Evolutionary conservation across 345 rosid genomes (phyloP).

Genomic region (Heritiera fomes): DNA sequence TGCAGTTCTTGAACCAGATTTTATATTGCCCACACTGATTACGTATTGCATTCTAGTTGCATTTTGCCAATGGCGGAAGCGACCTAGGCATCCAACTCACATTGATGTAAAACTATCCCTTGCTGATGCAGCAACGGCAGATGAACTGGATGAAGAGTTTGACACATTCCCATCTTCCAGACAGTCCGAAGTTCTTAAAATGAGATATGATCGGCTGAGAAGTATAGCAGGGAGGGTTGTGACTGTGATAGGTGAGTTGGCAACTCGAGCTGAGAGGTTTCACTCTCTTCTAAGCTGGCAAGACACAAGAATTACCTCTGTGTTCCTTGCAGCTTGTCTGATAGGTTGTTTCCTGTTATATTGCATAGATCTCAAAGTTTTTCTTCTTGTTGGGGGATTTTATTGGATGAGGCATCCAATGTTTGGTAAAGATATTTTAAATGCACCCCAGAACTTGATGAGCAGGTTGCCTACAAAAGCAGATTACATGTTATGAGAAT

Average conservation of each 20-base stretch:
- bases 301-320: slow-evolving; percentile 36
- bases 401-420: slow-evolving; percentile 25
- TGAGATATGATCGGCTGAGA: slow-evolving; percentile 47
- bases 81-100: slow-evolving; percentile 45
- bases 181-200: slow-evolving; percentile 27
- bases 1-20: slow-evolving; percentile 18
- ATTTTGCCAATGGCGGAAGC: slow-evolving; percentile 12
- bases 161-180: slow-evolving; percentile 51
- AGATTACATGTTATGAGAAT: slow-evolving; percentile 23
- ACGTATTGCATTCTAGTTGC: background rate
- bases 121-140: slow-evolving; percentile 24
- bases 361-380: background rate
- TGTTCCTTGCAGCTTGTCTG: slow-evolving; percentile 32
- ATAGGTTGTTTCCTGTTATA: slow-evolving; percentile 1
- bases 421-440: background rate
- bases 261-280: slow-evolving; percentile 35
- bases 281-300: slow-evolving; percentile 32
- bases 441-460: slow-evolving; percentile 26
- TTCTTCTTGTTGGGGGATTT: background rate
- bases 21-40: background rate
- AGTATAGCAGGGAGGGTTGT: slow-evolving; percentile 37
- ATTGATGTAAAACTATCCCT: slow-evolving; percentile 40
- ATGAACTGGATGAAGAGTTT: slow-evolving; percentile 49
- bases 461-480: slow-evolving; percentile 31
- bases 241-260: slow-evolving; percentile 39